Conservation (phyloP, 1,139 yeast species). For the Kodamaea fungicola region DNA sequence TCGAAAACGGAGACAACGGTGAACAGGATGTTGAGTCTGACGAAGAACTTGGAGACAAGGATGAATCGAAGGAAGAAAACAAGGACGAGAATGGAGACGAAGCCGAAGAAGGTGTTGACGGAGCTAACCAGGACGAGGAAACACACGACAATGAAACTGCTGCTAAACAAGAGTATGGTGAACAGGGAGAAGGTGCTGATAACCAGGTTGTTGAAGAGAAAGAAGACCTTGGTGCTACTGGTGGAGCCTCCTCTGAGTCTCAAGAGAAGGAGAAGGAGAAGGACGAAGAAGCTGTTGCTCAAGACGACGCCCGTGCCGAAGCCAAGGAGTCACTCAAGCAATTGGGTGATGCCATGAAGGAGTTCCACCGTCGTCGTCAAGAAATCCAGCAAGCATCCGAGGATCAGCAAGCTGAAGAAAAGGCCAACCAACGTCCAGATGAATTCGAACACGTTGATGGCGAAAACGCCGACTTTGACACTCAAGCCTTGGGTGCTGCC, state of each 20-base stretch:
- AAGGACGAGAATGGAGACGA: slow-evolving; percentile 23
- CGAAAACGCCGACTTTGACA: slow-evolving; percentile 66
- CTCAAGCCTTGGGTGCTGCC: slow-evolving; percentile 94
- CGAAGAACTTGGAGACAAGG: slow-evolving; percentile 18
- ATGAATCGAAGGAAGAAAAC: slow-evolving; percentile 22
- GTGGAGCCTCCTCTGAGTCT: slow-evolving; percentile 52
- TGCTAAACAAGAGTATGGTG: slow-evolving; percentile 68
- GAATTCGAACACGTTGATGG: slow-evolving; percentile 93
- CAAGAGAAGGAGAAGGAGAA: slow-evolving; percentile 38
- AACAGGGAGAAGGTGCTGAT: slow-evolving; percentile 75
- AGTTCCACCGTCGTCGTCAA: slow-evolving; percentile 86
- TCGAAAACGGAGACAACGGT: slow-evolving; percentile 19
- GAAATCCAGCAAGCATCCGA: slow-evolving; percentile 69
- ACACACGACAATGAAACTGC: slow-evolving; percentile 62
- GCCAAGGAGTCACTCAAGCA: slow-evolving; percentile 83
- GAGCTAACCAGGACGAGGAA: slow-evolving; percentile 46
- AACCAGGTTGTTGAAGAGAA: slow-evolving; percentile 64
- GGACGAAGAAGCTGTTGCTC: slow-evolving; percentile 25
- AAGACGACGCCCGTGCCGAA: slow-evolving; percentile 64
- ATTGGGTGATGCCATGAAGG: slow-evolving; percentile 86
- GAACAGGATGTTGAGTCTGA: slow-evolving; percentile 14
- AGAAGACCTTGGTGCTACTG: slow-evolving; percentile 66
- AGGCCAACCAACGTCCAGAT: slow-evolving; percentile 69
- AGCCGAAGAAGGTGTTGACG: slow-evolving; percentile 42
- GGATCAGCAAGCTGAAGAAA: slow-evolving; percentile 45